phyloP scores from a whole-genome alignment of 768 basidiomycete species.

The Thelephora ganbajun region DNA sequence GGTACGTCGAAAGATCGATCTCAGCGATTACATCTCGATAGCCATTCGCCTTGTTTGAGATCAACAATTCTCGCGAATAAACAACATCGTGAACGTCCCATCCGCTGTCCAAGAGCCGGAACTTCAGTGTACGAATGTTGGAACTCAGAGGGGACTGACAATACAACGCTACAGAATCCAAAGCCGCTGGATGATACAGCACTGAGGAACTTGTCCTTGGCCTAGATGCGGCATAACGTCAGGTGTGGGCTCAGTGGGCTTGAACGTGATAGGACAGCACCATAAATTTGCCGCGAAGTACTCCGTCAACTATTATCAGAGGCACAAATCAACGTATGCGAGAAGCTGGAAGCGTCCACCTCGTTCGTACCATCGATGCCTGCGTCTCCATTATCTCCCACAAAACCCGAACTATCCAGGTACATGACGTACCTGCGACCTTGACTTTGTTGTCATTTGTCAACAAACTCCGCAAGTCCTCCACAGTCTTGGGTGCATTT shows the following conservation, averaged over 20 bases:
- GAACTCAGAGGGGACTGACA: conserved; percentile 32
- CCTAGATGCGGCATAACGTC: conserved; percentile 28
- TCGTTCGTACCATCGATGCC: conserved; percentile 51
- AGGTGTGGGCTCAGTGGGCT: background rate
- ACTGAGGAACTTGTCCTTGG: conserved; percentile 81
- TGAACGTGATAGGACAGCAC: conserved; percentile 20
- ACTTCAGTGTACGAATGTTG: conserved; percentile 1
- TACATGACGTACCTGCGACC: conserved; percentile 59
- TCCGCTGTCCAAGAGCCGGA: conserved; percentile 30
- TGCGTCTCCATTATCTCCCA: conserved; percentile 9
- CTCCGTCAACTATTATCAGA: conserved; percentile 61
- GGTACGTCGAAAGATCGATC: conserved; percentile 79
- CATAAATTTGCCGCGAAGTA: conserved; percentile 92
- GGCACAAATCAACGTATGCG: background rate
- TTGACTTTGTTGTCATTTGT: conserved; percentile 71
- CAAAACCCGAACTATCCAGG: background rate
- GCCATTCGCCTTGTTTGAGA: conserved; percentile 87
- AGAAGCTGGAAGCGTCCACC: no score
- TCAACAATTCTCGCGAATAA: conserved; percentile 74
- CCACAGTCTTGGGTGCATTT: conserved; percentile 34
- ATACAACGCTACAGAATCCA: conserved; percentile 88
- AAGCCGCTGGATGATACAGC: conserved; percentile 73
- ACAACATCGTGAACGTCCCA: conserved; percentile 89
- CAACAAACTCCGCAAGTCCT: conserved; percentile 44
- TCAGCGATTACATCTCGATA: conserved; percentile 79